Evolutionary conservation across 257 asterid species (phyloP).

Genomic region (Nemophila menziesii): DNA sequence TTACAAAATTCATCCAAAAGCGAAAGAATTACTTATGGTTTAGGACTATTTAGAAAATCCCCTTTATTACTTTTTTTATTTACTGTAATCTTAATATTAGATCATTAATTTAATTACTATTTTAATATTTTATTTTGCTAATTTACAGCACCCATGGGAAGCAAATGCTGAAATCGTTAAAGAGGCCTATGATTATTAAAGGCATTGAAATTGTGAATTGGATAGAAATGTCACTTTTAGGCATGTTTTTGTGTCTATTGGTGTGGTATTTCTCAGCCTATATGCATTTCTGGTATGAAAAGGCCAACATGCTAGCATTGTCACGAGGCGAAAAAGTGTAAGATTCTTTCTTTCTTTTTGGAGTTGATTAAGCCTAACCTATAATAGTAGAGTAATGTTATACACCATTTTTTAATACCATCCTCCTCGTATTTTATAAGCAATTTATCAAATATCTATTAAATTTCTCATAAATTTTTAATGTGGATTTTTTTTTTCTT

Average conservation of each 20-base stretch:
- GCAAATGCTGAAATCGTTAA: constrained; percentile 27
- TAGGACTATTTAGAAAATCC: too few relatives aligned
- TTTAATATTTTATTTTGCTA: not conserved
- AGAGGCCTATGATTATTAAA: constrained; percentile 55
- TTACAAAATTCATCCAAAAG: too few relatives aligned
- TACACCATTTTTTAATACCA: too few relatives aligned
- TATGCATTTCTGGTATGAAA: constrained; percentile 53
- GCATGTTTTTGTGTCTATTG: constrained; percentile 61
- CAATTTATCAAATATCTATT: too few relatives aligned
- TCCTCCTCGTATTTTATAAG: too few relatives aligned
- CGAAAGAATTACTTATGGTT: too few relatives aligned
- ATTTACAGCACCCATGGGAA: constrained; percentile 18
- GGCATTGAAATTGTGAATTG: constrained; percentile 63
- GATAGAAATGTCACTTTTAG: constrained; percentile 50
- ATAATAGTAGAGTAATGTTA: too few relatives aligned
- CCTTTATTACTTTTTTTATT: too few relatives aligned
- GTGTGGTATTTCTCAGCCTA: constrained; percentile 70
- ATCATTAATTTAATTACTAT: not conserved
- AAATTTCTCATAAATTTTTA: too few relatives aligned
- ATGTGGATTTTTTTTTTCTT: not conserved
- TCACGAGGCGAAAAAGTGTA: constrained; percentile 53
- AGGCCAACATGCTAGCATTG: constrained; percentile 26
- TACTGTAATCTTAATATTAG: too few relatives aligned
- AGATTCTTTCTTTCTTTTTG: not conserved
- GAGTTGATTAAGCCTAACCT: not conserved